phyloP scores from a whole-genome alignment of 768 basidiomycete genomes.

The Mycena chlorophos region DNA sequence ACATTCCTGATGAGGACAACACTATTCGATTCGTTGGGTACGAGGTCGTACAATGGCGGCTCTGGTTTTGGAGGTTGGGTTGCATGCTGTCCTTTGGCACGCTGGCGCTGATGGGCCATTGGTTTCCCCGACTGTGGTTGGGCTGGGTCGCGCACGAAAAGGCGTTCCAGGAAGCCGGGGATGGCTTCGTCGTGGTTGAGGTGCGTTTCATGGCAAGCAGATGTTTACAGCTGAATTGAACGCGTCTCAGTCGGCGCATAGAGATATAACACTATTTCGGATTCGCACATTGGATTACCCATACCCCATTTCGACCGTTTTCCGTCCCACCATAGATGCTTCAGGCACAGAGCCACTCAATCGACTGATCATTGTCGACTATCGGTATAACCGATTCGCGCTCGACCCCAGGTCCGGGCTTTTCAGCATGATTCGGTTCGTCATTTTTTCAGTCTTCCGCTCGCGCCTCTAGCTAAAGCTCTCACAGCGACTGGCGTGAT shows the following conservation, averaged over 20 bases:
- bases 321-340: constrained; percentile 42
- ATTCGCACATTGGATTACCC: constrained; percentile 70
- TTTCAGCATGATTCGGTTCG: constrained; percentile 79
- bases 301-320: constrained; percentile 78
- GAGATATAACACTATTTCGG: constrained; percentile 77
- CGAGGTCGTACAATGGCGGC: constrained; percentile 62
- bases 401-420: constrained; percentile 81
- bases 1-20: constrained; percentile 87
- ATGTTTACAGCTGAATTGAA: constrained; percentile 20
- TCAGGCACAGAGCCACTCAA: constrained; percentile 1
- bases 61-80: constrained; percentile 67
- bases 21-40: constrained; percentile 88
- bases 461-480: constrained; percentile 1
- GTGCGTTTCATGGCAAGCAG: constrained; percentile 44
- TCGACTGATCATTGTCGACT: constrained; percentile 72
- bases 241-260: constrained; percentile 70
- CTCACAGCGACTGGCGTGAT: constrained; percentile 88
- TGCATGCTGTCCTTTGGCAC: constrained; percentile 71
- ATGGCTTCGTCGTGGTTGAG: constrained; percentile 88
- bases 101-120: constrained; percentile 81
- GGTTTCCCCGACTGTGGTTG: constrained; percentile 93
- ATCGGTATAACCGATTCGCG: constrained; percentile 89
- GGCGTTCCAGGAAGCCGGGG: constrained; percentile 68
- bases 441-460: constrained; percentile 9
- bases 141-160: constrained; percentile 81